Evolutionary conservation across 257 asterid species (phyloP), one percentile per base, ranked within the genome.

Genomic region (Hygrophila difformis): DNA sequence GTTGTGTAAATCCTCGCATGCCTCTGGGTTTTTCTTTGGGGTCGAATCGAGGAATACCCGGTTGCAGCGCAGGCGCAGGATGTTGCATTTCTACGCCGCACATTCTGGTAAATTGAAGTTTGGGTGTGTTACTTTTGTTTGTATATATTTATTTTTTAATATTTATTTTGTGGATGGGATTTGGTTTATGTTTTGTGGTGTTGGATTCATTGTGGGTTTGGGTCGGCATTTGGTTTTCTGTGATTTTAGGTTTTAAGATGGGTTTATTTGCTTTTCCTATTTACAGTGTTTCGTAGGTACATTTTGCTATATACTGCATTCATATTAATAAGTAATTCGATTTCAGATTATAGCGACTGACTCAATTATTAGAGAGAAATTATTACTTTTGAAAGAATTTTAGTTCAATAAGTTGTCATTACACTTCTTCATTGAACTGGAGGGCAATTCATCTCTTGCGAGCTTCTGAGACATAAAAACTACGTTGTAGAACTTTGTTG

Each of bases 31-130:
- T 36, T 59, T 70, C 24, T 57, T 57, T 10, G 69, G 47, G 22
- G 26, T 41, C 14, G 61, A 67, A 48, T 60, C 59, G 41, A 50
- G 65, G 60, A 61, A 11, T 60, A 65, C 60, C 31, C 49, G 63
- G 20, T 31, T 61, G 49, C 55, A 40, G 23, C 63, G 73, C 35
- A 35, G 67, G 43, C 53, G 60, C 19, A 64, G 56, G 50, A 69
- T 50, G 38, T 49, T 61, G 35, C 50, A 45, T 6, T 38, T 16
- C 12, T 39, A 44, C 39, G 48, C 59, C 12, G 52, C 67, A 13
- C 64, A 39, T 59, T 49, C 71, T 12, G 86, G 86, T 77, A 64
- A 16, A 26, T n/a, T n/a, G n/a, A n/a, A n/a, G n/a, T n/a, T n/a
- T n/a, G n/a, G n/a, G n/a, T n/a, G n/a, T n/a, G n/a, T n/a, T n/a